Percentiles rank a stretch among this genome's conserved stretches.
phyloP scores from a whole-genome alignment of 805 yeast species.

The Yarrowia hollandica region DNA sequence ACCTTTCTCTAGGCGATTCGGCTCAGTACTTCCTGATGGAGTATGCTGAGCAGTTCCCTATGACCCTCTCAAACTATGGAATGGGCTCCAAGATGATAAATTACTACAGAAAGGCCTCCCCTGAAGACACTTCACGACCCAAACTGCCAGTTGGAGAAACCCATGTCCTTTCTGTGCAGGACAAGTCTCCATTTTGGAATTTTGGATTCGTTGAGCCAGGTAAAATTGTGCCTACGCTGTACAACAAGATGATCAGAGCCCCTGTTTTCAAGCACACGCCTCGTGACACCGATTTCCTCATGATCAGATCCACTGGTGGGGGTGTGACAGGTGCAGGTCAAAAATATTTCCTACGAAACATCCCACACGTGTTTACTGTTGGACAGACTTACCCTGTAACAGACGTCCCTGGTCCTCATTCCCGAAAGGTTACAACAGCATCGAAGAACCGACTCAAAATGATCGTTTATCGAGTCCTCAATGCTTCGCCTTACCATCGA shows the following conservation, averaged over 20 bases:
- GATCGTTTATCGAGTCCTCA: constrained; percentile 87
- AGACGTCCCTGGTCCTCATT: constrained; percentile 96
- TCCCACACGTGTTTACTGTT: constrained; percentile 76
- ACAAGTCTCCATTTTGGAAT: constrained; percentile 96
- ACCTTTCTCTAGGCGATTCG: constrained; percentile 80
- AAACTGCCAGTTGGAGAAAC: constrained; percentile 91
- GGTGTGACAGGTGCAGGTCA: constrained; percentile 49
- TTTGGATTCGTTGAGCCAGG: constrained; percentile 97
- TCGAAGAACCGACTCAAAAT: constrained; percentile 86
- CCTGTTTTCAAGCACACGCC: constrained; percentile 89
- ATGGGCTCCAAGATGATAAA: constrained; percentile 94
- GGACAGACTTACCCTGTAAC: constrained; percentile 93
- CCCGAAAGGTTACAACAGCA: constrained; percentile 91
- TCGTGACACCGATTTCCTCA: constrained; percentile 72
- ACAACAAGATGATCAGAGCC: constrained; percentile 88
- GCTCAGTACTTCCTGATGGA: constrained; percentile 78
- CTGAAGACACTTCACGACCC: constrained; percentile 82
- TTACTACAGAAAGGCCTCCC: constrained; percentile 81
- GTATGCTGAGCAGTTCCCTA: constrained; percentile 86
- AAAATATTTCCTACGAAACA: constrained; percentile 63
- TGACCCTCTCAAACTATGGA: constrained; percentile 81
- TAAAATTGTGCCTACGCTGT: constrained; percentile 86
- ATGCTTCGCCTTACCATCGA: constrained; percentile 69
- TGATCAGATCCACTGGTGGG: constrained; percentile 82
- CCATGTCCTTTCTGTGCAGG: constrained; percentile 92